Base-by-base conservation (phyloP, 2,329 filamentous ascomycete genomes). In the Neofusicoccum laricinum region DNA sequence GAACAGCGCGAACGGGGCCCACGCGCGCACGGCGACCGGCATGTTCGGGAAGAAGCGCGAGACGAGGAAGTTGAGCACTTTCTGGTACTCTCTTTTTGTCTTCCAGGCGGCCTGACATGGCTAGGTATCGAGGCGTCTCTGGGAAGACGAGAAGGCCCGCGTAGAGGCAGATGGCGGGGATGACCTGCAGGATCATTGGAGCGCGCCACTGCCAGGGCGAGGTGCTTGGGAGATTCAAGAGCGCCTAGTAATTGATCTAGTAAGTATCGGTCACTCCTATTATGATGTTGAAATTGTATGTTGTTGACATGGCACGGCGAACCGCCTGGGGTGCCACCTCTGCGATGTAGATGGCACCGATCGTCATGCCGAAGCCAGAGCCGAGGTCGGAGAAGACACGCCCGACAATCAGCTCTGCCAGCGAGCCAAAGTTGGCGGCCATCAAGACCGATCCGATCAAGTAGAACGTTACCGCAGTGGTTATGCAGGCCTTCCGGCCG, bases 31-130 rank as follows among this genome's bases (percentile, higher is more conserved):
- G 10, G 34, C n/a, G 14, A 19, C 50, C 17, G 36, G 25, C 50
- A 55, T 55, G 50, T 55, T 55, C 12, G 50, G 50, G 36, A 55
- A 55, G 50, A 38, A 38, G 32, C 50, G 32, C n/a, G 50, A 38
- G 6, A 55, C 38, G 32, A 38, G 32, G 50, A 55, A 55, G 50
- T 55, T 55, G 32, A 55, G 36, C 32, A 55, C 32, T 17, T 55
- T 55, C 50, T 55, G 50, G 32, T 55, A 55, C 10, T 2, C 32
- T 55, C 19, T 55, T 55, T 4, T 32, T 41, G 11, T 41, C 32
- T 21, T 55, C 50, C 8, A 41, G 15, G 32, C 50, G 50, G 11
- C 50, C 50, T 11, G 10, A 38, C 50, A 55, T 55, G 32, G 36
- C 36, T 2, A 55, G 12, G 34, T 55, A 55, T 55, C 50, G 50